A percentile compares a stretch with the other conserved stretches of the same genome.
Evolutionary conservation across 2,329 filamentous ascomycete species (phyloP).

Genomic region (Sarocladiaceae sp.): DNA sequence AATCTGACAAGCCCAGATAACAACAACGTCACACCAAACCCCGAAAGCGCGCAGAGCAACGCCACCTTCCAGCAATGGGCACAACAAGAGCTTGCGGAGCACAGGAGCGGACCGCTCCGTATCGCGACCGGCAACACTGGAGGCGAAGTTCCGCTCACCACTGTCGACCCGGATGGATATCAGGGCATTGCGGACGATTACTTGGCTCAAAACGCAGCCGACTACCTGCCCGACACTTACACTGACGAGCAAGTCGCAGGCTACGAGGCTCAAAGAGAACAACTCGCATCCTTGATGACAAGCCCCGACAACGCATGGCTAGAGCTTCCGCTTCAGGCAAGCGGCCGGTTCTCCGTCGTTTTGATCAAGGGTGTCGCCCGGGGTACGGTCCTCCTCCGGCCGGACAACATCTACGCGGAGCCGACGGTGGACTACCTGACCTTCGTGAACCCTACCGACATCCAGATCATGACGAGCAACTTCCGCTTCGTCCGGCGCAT

Average conservation of each 20-base stretch:
- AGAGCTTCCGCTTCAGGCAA: slow-evolving; percentile 12
- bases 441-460: slow-evolving; percentile 39
- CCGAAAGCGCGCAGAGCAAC: slow-evolving; percentile 4
- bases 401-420: slow-evolving; percentile 45
- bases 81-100: slow-evolving; percentile 13
- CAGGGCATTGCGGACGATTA: slow-evolving; percentile 13
- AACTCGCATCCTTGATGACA: slow-evolving; percentile 44
- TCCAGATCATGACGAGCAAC: slow-evolving; percentile 40
- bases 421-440: slow-evolving; percentile 47
- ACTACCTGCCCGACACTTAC: slow-evolving; percentile 12
- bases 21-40: slow-evolving; percentile 2
- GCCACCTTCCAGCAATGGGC: slow-evolving; percentile 13
- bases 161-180: slow-evolving; percentile 14
- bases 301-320: slow-evolving; percentile 21
- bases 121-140: slow-evolving; percentile 19
- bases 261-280: slow-evolving; percentile 38
- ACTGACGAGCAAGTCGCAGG: slow-evolving; percentile 19
- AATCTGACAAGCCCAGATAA: neutral
- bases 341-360: slow-evolving; percentile 10
- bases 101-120: slow-evolving; percentile 18
- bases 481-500: slow-evolving; percentile 37
- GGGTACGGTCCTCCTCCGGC: slow-evolving; percentile 47
- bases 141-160: slow-evolving; percentile 13
- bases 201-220: slow-evolving; percentile 10
- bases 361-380: slow-evolving; percentile 14